phyloP scores from a whole-genome alignment of 1,284 basidiomycete genomes.

The Melampsora larici-populina region DNA sequence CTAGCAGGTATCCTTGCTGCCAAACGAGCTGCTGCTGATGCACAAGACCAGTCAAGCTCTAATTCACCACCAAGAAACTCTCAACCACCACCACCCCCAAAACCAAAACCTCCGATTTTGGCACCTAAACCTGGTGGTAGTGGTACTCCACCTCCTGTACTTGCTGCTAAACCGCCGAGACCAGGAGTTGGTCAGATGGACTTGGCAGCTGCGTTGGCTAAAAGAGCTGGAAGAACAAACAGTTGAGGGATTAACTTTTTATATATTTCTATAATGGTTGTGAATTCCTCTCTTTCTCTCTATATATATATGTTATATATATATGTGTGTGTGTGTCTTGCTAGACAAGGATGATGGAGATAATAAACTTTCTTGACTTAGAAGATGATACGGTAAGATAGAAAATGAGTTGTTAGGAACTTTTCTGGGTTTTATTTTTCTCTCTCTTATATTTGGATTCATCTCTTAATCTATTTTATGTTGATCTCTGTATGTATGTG shows the following conservation, averaged over 20 bases:
- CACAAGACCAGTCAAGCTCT: slow-evolving; percentile 1
- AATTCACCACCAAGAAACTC: slow-evolving; percentile 28
- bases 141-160: slow-evolving; percentile 54
- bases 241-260: neutral
- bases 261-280: too few relatives aligned
- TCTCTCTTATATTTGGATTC: too few relatives aligned
- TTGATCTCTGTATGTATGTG: too few relatives aligned
- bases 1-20: slow-evolving; percentile 55
- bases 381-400: too few relatives aligned
- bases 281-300: too few relatives aligned
- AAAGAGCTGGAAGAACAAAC: slow-evolving; percentile 35
- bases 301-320: too few relatives aligned
- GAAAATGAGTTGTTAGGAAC: too few relatives aligned
- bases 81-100: slow-evolving; percentile 53
- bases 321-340: too few relatives aligned
- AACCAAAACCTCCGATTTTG: slow-evolving; percentile 57
- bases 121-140: slow-evolving; percentile 55
- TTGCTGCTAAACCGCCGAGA: slow-evolving; percentile 59
- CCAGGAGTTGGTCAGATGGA: slow-evolving; percentile 70
- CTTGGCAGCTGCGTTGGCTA: slow-evolving; percentile 63
- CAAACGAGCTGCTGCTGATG: slow-evolving; percentile 53
- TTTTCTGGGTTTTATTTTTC: too few relatives aligned
- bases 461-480: too few relatives aligned
- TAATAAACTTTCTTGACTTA: too few relatives aligned
- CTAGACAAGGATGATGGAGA: too few relatives aligned